Conservation (phyloP, 1,139 yeast genomes). For the Pichia sorboxylosa region DNA sequence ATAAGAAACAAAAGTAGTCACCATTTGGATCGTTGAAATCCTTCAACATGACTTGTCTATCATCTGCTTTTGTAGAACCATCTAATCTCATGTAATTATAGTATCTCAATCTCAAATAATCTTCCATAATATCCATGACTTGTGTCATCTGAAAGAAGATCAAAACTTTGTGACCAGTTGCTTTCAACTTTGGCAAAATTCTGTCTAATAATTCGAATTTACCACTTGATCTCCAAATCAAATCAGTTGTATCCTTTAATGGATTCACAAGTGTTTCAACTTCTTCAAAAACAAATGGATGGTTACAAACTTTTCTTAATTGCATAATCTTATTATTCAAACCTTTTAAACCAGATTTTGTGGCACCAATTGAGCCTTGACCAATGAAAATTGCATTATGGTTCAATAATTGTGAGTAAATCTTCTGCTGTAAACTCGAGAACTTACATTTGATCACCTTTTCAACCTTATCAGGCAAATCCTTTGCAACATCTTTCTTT, state of each 20-base stretch:
- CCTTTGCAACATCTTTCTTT: constrained; percentile 95
- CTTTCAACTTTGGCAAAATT: constrained; percentile 62
- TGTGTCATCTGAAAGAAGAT: constrained; percentile 84
- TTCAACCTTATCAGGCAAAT: constrained; percentile 90
- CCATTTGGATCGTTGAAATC: constrained; percentile 62
- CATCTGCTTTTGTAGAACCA: constrained; percentile 77
- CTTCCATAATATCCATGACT: constrained; percentile 85
- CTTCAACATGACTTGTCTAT: constrained; percentile 59
- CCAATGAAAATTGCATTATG: constrained; percentile 57
- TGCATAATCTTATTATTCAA: constrained; percentile 92
- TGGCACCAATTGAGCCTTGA: constrained; percentile 27
- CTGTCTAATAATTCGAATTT: constrained; percentile 70
- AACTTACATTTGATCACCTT: constrained; percentile 90
- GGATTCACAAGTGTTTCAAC: constrained; percentile 86
- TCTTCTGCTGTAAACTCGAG: constrained; percentile 72
- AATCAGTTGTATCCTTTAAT: constrained; percentile 50
- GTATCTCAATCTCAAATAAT: constrained; percentile 51
- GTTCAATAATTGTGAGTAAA: constrained; percentile 70
- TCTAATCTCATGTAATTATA: constrained; percentile 69
- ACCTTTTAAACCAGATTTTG: constrained; percentile 60
- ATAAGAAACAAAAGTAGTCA: constrained; percentile 63
- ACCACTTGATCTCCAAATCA: constrained; percentile 64
- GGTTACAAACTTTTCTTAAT: constrained; percentile 89
- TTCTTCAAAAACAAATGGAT: constrained; percentile 93
- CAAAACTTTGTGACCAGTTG: constrained; percentile 67